A percentile compares a stretch with the other conserved stretches of the same genome.
phyloP scores from a whole-genome alignment of 371 early-diverging fungal species.

The Syncephalis plumigaleata region DNA sequence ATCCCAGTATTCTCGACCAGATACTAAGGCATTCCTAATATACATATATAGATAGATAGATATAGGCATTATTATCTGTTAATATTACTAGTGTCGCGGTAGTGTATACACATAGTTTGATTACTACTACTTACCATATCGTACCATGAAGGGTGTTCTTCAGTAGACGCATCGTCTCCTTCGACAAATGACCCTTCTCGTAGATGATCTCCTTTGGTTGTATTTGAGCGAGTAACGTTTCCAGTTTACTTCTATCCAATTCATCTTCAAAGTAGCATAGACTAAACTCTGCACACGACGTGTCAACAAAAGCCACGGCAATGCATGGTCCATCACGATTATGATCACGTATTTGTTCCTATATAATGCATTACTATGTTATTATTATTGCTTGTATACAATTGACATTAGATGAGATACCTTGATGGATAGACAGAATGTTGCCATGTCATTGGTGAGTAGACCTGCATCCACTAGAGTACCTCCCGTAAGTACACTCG shows the following conservation, averaged over 20 bases:
- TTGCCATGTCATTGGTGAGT: constrained; percentile 70
- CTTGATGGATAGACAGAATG: constrained; percentile 87
- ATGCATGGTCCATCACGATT: constrained; percentile 25
- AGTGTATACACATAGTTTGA: not conserved
- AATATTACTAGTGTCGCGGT: not conserved
- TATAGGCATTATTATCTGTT: not conserved
- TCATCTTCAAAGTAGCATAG: constrained; percentile 74
- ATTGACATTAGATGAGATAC: constrained; percentile 19
- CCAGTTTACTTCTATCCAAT: constrained; percentile 63
- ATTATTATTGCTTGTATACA: not conserved
- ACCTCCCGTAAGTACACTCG: constrained; percentile 85
- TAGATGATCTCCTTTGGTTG: constrained; percentile 78
- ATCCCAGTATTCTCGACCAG: constrained; percentile 78
- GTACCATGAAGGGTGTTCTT: constrained; percentile 27
- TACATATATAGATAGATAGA: not conserved
- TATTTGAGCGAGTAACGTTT: constrained; percentile 83
- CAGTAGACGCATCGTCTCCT: constrained; percentile 42
- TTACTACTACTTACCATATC: too few species aligned
- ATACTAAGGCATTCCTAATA: constrained; percentile 40
- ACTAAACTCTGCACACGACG: constrained; percentile 82
- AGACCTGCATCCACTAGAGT: constrained; percentile 86
- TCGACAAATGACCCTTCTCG: constrained; percentile 54
- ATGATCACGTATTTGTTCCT: constrained; percentile 16
- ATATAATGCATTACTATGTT: not conserved
- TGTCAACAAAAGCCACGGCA: constrained; percentile 89